These are phyloP conservation scores for Aspergillus jensenii DNA, from an alignment of 2,329 filamentous ascomycete species.

Conservation along the genomic window DNA sequence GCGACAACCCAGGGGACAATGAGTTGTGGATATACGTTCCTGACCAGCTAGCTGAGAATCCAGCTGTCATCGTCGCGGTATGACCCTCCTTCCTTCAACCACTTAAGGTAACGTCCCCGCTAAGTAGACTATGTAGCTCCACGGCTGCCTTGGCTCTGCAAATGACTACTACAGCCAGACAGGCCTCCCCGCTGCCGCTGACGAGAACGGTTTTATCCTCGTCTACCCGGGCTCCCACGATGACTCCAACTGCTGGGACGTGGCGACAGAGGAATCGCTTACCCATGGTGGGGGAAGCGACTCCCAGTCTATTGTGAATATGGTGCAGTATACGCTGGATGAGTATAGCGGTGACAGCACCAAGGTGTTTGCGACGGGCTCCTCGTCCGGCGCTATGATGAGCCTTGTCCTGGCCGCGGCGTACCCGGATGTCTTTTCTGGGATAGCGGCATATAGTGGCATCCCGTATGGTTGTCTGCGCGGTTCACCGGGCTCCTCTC, in stretches of 20 bases:
- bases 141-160: conserved; percentile 9
- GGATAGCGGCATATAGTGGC: neutral
- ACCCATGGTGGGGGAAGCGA: conserved; percentile 12
- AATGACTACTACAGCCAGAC: neutral
- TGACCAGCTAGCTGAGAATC: neutral
- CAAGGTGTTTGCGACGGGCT: conserved; percentile 3
- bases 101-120: too few species aligned
- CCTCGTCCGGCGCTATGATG: conserved; percentile 13
- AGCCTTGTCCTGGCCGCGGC: conserved; percentile 2
- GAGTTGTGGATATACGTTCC: conserved; percentile 11
- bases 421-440: conserved; percentile 8
- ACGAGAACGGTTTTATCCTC: conserved; percentile 6
- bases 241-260: conserved; percentile 12
- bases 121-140: neutral
- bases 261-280: neutral
- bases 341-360: neutral
- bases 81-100: neutral
- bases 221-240: conserved; percentile 7
- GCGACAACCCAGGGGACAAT: conserved; percentile 2
- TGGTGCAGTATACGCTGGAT: conserved; percentile 1
- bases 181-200: neutral
- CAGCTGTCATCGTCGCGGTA: conserved; percentile 3
- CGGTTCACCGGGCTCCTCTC: neutral
- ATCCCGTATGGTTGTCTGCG: conserved; percentile 8
- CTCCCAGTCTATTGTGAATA: conserved; percentile 10